Evolutionary conservation across 257 asterid species (phyloP), one percentile per base, ranked within the genome.

Genomic region (Voacanga thouarsii): DNA sequence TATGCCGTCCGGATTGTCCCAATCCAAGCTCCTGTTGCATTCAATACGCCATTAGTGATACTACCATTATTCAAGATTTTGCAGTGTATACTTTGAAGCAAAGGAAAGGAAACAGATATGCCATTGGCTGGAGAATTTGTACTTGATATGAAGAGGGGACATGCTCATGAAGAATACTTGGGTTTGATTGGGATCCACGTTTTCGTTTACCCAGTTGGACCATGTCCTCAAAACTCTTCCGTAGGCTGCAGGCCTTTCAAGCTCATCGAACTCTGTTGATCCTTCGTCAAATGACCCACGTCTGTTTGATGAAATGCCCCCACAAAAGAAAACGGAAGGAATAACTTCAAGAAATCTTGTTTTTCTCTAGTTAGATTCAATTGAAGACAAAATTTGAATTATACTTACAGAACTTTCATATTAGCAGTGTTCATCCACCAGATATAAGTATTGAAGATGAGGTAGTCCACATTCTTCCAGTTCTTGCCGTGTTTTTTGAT

Each of bases 81-180:
- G 5, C 30, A 28, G 5, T 6, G 3, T 66, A 18, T 19, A 18
- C 21, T 67, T 30, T 10, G 44, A 77, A 67, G 56, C 56, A 50
- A 37, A 30, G 69, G 3, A 50, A 37, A 30, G 69, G 3, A 33
- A 74, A 33, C 2, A 33, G 37, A 33, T 33, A 33, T 33, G 37
- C 1, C 2, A 33, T 33, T 1, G 64, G 63, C 0, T 28, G 37
- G 41, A 51, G 23, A 73, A 23, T 11, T 63, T 16, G 78, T 92
- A 92, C 97, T 88, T 90, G 89, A 92, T 88, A 78, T 93, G 98
- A 72, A 93, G 98, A 77, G 98, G 98, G n/a, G 98, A 93, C 97
- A 77, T 93, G 97, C 98, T 93, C 93, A 90, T 87, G 86, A 93
- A 93, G 86, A 90, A 93, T 23, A 91, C 91, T 80, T 83, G 84